Percentiles rank a stretch among this genome's conserved stretches.
phyloP scores from a whole-genome alignment of 257 asterid species.

The Parsonsia alboflavescens region DNA sequence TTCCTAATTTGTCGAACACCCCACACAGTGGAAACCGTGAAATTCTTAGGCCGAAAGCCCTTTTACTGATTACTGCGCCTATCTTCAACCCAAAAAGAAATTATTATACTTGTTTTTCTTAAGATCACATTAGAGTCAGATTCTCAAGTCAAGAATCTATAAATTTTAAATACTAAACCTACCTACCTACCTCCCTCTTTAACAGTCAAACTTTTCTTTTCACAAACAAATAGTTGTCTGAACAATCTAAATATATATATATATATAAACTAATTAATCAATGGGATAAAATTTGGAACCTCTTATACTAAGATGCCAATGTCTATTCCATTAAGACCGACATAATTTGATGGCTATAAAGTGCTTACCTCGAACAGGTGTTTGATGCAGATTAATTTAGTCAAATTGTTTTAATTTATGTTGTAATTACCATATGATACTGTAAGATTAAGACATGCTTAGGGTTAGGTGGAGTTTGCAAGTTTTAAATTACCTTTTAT shows the following conservation, averaged over 20 bases:
- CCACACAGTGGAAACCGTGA: not conserved
- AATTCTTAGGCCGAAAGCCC: not conserved
- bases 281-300: no score
- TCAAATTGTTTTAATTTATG: no score
- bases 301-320: no score
- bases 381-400: not conserved
- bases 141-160: not conserved
- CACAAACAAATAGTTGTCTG: not conserved
- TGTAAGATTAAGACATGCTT: not conserved
- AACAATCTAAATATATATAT: no score
- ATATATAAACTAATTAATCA: no score
- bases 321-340: no score
- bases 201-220: not conserved
- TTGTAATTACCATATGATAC: no score
- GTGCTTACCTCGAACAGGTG: not conserved
- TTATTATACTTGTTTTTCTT: not conserved
- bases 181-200: not conserved
- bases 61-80: not conserved
- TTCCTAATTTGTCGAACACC: not conserved
- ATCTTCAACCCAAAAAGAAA: not conserved
- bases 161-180: not conserved
- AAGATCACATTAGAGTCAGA: not conserved
- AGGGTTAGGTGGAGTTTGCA: not conserved
- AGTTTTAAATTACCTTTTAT: no score
- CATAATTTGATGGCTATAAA: no score